Evolutionary conservation across 345 rosid genomes (phyloP).

Genomic region (Capsella bursapastoris): DNA sequence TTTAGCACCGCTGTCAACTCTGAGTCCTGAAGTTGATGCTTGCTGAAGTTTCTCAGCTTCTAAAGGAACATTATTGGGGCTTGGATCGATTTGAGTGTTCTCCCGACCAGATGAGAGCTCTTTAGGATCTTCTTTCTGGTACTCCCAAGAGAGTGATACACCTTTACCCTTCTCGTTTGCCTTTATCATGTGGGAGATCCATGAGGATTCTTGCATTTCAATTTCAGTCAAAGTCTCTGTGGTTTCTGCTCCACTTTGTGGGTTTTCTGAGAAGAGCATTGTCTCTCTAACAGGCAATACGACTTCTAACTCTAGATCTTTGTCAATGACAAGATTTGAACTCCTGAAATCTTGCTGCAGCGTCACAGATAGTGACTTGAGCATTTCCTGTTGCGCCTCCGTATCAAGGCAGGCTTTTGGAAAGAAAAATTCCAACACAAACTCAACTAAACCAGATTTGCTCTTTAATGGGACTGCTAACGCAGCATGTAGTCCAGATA

Average conservation of each 20-base stretch:
- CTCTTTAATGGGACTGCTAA: constrained; percentile 74
- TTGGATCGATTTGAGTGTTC: constrained; percentile 45
- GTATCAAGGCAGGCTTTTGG: constrained; percentile 63
- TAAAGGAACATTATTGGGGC: constrained; percentile 45
- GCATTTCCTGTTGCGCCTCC: constrained; percentile 54
- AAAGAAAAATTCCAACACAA: constrained; percentile 85
- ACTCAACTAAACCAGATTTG: constrained; percentile 56
- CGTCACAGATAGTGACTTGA: constrained; percentile 53
- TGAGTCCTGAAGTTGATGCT: constrained; percentile 43
- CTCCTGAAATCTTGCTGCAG: constrained; percentile 60
- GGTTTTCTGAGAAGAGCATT: constrained; percentile 44
- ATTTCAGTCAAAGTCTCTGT: constrained; percentile 48
- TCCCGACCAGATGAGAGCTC: constrained; percentile 56
- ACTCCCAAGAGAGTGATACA: constrained; percentile 67
- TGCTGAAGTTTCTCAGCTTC: constrained; percentile 49
- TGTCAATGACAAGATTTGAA: constrained; percentile 58
- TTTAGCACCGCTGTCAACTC: constrained; percentile 39
- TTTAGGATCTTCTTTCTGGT: constrained; percentile 58
- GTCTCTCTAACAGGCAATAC: constrained; percentile 47
- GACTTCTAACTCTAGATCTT: constrained; percentile 58
- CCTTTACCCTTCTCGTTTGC: constrained; percentile 68
- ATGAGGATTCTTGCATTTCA: constrained; percentile 53
- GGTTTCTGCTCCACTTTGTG: constrained; percentile 35
- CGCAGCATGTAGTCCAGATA: constrained; percentile 72
- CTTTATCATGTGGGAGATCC: constrained; percentile 64